These are phyloP conservation scores for Saccharum officinarum DNA, from an alignment of 176 grass and related monocot species.

Conservation along the genomic window DNA sequence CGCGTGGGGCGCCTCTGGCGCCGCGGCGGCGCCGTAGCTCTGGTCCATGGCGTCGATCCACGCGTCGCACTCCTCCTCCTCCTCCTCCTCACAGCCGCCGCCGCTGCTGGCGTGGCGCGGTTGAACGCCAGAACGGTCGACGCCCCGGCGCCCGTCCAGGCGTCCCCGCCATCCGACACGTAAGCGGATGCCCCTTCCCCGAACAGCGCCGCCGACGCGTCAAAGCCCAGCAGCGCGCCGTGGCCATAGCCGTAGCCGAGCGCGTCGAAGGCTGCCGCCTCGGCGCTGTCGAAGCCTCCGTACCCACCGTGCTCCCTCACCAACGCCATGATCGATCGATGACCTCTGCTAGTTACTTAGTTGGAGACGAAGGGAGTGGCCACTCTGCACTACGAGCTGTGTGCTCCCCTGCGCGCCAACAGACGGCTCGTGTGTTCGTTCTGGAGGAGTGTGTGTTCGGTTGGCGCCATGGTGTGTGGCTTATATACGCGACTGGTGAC, in stretches of 20 bases:
- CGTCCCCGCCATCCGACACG: background rate
- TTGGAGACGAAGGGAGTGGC: background rate
- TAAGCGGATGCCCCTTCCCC: background rate
- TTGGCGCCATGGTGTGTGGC: slow-evolving; percentile 12
- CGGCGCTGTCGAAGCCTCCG: slow-evolving; percentile 18
- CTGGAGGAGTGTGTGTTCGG: background rate
- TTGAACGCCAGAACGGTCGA: slow-evolving; percentile 65
- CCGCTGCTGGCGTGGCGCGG: background rate
- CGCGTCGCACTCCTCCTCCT: slow-evolving; percentile 42
- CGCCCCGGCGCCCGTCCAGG: slow-evolving; percentile 21
- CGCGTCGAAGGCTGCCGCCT: slow-evolving; percentile 16
- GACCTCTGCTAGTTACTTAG: background rate
- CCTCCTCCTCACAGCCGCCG: background rate
- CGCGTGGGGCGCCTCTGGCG: background rate
- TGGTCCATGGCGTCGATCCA: slow-evolving; percentile 71
- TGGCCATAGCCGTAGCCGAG: slow-evolving; percentile 38
- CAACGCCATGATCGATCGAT: slow-evolving; percentile 32
- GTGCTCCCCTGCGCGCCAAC: background rate
- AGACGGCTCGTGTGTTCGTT: background rate
- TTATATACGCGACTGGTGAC: background rate
- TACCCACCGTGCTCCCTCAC: slow-evolving; percentile 37
- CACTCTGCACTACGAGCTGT: background rate
- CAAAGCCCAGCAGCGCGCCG: slow-evolving; percentile 3
- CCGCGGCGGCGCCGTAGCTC: slow-evolving; percentile 9
- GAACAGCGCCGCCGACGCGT: slow-evolving; percentile 19